Base-by-base conservation (phyloP, 2,329 filamentous ascomycete genomes). In the Sporothrix curviconia region DNA sequence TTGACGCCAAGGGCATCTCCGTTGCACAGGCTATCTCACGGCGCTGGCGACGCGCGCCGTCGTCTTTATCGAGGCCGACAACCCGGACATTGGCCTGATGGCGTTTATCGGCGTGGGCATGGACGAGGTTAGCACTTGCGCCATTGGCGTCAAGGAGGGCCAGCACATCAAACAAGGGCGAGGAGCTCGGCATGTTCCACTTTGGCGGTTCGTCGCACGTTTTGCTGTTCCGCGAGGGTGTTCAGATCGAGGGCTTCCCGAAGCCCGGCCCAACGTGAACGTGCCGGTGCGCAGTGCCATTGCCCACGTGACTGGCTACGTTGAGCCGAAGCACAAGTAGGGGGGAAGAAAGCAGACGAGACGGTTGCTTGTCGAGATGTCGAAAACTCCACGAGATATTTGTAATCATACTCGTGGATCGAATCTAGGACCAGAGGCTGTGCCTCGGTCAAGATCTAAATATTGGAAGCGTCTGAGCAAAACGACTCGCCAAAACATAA, bases 151-250 rank as follows among this genome's bases (percentile, higher is more conserved):
- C 11, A 76, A 76, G 63, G 80, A 84, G 65, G 86, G 85, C 0
- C 78, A 90, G 66, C 76, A 78, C 54, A 66, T 91, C 15, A 74
- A 75, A 54, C n/a, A 90, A 90, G 74, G 88, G 88, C 1, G 80
- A 90, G 4, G 73, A 90, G 72, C 75, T 84, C 39, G 87, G 87
- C 42, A 90, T 89, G 86, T 91, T 91, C 70, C 87, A 91, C 66
- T 90, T 86, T 67, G 87, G 87, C n/a, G 87, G 88, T 0, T 85
- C 80, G 7, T 83, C 82, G 1, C 83, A 89, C 66, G 88, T 84
- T 64, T 66, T 90, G 63, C 66, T 91, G 3, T 90, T 90, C 71
- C 71, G 80, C 25, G 76, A 79, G 61, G 78, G 74, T 0, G 79
- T 85, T 32, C 72, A 75, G 55, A 59, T 83, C 0, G 67, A 72